phyloP scores from a whole-genome alignment of 2,329 filamentous ascomycete genomes.

The Tolypocladium nubicola region DNA sequence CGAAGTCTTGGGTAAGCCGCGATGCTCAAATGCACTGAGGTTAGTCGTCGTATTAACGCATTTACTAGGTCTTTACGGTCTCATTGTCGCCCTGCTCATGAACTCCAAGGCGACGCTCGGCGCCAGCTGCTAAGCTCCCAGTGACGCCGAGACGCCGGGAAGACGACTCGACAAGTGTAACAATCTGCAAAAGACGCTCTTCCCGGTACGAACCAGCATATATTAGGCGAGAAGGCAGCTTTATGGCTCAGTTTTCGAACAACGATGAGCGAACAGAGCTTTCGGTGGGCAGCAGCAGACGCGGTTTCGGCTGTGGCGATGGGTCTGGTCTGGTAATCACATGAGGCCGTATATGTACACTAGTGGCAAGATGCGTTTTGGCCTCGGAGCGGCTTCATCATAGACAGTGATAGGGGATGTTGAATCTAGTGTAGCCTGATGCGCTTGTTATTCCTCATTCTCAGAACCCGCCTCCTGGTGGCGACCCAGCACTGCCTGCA shows the following conservation, averaged over 20 bases:
- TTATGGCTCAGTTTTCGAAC: constrained; percentile 10
- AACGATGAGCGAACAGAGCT: constrained; percentile 1
- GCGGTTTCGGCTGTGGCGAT: background rate
- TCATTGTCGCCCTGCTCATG: constrained; percentile 98
- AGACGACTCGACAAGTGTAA: constrained; percentile 26
- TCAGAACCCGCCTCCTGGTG: background rate
- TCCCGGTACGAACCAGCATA: constrained; percentile 10
- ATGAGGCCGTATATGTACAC: constrained; percentile 35
- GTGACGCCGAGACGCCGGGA: constrained; percentile 2
- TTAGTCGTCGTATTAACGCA: background rate
- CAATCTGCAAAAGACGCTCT: constrained; percentile 15
- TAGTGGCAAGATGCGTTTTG: constrained; percentile 36
- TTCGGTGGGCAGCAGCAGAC: background rate
- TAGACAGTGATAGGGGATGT: constrained; percentile 32
- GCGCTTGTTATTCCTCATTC: constrained; percentile 15
- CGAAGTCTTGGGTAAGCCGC: constrained; percentile 78
- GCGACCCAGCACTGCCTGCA: no score
- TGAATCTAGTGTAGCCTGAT: constrained; percentile 32
- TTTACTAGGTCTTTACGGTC: constrained; percentile 79
- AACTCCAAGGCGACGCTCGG: constrained; percentile 79
- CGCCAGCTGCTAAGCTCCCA: constrained; percentile 35
- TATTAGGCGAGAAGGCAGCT: constrained; percentile 12
- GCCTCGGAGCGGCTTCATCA: constrained; percentile 30
- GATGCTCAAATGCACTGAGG: background rate
- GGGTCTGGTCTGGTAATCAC: constrained; percentile 1